Conservation (phyloP, 148 eudicot genomes). For the Persicaria maculosa region DNA sequence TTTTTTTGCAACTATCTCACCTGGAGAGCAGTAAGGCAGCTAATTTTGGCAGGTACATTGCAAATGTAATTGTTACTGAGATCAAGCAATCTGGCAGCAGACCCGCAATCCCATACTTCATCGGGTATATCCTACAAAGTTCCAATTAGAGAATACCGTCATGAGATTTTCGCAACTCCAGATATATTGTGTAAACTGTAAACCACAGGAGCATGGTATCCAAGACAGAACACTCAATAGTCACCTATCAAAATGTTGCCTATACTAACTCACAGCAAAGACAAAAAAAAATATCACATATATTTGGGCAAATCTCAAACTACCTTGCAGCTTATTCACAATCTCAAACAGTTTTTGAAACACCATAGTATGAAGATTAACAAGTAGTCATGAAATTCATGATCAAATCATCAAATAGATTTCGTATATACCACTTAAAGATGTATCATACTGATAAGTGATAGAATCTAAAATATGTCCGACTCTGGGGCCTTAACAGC, state of each 20-base stretch:
- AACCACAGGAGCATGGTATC: background rate
- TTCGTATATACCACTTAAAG: background rate
- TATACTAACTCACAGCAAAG: background rate
- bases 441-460: background rate
- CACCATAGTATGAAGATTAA: too few species aligned
- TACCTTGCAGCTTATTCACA: background rate
- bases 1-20: constrained; percentile 23
- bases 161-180: constrained; percentile 7
- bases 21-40: constrained; percentile 43
- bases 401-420: background rate
- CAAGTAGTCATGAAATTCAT: too few species aligned
- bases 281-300: too few species aligned
- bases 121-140: constrained; percentile 57
- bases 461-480: background rate
- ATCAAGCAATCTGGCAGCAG: constrained; percentile 76
- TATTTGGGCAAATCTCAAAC: too few species aligned
- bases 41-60: constrained; percentile 45
- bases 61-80: constrained; percentile 55
- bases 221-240: background rate
- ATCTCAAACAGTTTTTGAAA: background rate
- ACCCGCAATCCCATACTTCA: constrained; percentile 69
- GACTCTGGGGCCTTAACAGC: background rate
- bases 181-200: background rate
- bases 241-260: background rate
- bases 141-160: constrained; percentile 11